Evolutionary conservation across 208 protist genomes (phyloP).

Genomic region (Trichomonas gallinae): DNA sequence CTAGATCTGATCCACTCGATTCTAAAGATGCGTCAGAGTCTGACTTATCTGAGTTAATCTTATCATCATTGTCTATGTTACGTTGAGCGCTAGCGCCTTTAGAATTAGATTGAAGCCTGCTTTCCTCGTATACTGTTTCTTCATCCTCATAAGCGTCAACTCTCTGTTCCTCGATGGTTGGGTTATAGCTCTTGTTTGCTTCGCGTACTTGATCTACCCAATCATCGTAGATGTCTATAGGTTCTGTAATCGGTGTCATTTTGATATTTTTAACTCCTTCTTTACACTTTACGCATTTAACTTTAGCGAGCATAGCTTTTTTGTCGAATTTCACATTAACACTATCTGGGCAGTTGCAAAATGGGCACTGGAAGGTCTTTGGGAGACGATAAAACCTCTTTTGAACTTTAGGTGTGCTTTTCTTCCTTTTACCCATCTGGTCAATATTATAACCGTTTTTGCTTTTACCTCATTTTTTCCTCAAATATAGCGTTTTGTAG

Average conservation of each 20-base stretch:
- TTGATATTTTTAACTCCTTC: background rate
- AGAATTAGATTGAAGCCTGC: background rate
- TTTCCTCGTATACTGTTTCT: background rate
- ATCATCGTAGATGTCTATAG: conserved; percentile 12
- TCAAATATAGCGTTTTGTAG: no score
- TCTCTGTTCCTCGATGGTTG: background rate
- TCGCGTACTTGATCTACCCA: background rate
- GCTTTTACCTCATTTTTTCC: no score
- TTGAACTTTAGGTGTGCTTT: background rate
- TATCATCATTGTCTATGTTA: no score
- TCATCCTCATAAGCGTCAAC: background rate
- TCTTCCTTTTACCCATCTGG: conserved; percentile 15
- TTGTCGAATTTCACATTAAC: background rate
- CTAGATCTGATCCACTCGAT: no score
- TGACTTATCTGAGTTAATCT: no score
- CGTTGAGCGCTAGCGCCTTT: background rate
- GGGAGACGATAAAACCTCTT: background rate
- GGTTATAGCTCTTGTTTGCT: background rate
- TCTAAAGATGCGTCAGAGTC: no score
- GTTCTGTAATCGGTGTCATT: background rate
- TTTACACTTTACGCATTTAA: background rate
- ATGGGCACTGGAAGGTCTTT: background rate
- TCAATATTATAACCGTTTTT: no score
- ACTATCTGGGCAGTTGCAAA: background rate
- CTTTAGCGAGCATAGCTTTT: background rate